Percentiles rank a stretch among this genome's conserved stretches.
These are phyloP conservation scores for Esteya vermicola DNA, from an alignment of 2,329 filamentous ascomycete species.

Conservation along the genomic window DNA sequence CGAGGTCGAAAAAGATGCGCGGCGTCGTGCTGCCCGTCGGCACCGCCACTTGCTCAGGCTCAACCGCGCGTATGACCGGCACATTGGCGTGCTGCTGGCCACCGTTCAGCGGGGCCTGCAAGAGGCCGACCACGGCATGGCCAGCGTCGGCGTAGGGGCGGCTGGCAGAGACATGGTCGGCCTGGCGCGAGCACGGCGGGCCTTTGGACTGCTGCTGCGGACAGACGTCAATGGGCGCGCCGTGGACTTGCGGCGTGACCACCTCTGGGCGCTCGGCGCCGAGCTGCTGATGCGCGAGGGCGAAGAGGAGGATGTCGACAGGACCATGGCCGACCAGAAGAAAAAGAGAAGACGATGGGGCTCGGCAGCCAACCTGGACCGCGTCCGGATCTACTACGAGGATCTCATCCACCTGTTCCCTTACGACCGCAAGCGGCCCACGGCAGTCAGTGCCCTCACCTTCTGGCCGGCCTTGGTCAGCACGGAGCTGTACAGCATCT, in stretches of 20 bases:
- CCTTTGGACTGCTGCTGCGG: constrained; percentile 61
- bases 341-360: constrained; percentile 23
- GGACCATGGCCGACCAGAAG: constrained; percentile 6
- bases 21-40: too few species aligned
- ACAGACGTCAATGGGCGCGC: constrained; percentile 31
- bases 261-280: constrained; percentile 71
- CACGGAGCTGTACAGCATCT: constrained; percentile 64
- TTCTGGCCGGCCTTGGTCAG: constrained; percentile 75
- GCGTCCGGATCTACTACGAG: constrained; percentile 53
- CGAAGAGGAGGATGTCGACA: constrained; percentile 15
- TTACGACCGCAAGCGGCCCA: constrained; percentile 45
- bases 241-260: constrained; percentile 55
- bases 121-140: constrained; percentile 8
- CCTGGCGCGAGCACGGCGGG: constrained; percentile 55
- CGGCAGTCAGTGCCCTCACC: constrained; percentile 49
- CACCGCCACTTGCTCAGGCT: constrained; percentile 13
- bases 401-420: constrained; percentile 64
- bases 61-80: constrained; percentile 23
- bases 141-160: too few species aligned
- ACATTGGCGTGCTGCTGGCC: constrained; percentile 53
- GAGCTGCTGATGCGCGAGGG: constrained; percentile 62
- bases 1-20: background rate
- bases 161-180: constrained; percentile 18
- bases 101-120: constrained; percentile 61
- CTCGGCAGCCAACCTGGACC: constrained; percentile 27